Evolutionary conservation across 768 basidiomycete species (phyloP).

Genomic region (Boletus subparvulus): DNA sequence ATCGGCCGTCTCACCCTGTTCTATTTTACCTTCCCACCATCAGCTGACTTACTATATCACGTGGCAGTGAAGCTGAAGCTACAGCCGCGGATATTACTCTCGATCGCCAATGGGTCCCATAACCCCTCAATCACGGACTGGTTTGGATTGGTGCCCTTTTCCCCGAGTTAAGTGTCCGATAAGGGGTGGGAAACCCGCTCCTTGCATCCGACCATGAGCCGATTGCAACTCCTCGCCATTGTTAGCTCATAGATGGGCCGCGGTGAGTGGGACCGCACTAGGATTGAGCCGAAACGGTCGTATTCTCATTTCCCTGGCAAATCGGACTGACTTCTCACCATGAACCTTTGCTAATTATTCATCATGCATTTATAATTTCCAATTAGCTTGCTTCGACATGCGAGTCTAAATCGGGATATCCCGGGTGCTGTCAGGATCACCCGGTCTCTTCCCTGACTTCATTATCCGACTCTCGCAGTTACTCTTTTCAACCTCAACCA

Average conservation of each 20-base stretch:
- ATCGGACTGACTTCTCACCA: too few relatives aligned
- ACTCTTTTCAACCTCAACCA: not conserved
- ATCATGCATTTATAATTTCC: too few relatives aligned
- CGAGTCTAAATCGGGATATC: too few relatives aligned
- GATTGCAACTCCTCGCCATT: not conserved
- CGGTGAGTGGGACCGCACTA: constrained; percentile 1
- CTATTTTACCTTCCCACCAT: not conserved
- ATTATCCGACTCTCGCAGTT: not conserved
- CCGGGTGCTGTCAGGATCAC: too few relatives aligned
- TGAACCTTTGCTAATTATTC: too few relatives aligned
- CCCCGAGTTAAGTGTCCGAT: too few relatives aligned
- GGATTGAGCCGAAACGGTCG: too few relatives aligned
- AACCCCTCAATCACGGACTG: not conserved
- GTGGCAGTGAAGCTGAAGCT: not conserved
- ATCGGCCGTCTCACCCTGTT: too few relatives aligned
- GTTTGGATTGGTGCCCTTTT: constrained; percentile 2
- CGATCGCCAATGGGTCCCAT: not conserved
- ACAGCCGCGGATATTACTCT: not conserved
- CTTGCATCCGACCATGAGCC: not conserved
- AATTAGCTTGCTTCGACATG: too few relatives aligned
- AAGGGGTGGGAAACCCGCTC: not conserved
- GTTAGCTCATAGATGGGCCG: not conserved
- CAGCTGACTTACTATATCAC: constrained; percentile 5
- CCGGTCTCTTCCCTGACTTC: not conserved
- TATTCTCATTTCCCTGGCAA: too few relatives aligned